Conservation (phyloP, 2,329 filamentous ascomycete genomes). For the Rhinocladiella mackenziei region DNA sequence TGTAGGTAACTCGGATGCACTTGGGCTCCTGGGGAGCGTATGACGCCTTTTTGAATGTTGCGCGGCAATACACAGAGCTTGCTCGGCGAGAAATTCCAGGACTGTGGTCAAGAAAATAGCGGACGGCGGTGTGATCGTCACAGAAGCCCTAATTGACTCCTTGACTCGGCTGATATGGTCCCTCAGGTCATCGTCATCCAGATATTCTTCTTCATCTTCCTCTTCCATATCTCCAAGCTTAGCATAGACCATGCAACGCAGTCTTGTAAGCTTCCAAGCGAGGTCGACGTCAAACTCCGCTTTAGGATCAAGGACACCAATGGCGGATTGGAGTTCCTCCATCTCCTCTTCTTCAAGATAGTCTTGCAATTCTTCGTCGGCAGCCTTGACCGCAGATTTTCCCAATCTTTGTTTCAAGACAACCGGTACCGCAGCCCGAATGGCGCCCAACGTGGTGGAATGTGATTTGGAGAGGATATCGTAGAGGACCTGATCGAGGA, state of each 20-base stretch:
- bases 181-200: slow-evolving; percentile 71
- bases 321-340: slow-evolving; percentile 61
- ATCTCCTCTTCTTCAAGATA: slow-evolving; percentile 71
- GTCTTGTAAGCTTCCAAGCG: slow-evolving; percentile 86
- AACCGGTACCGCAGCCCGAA: slow-evolving; percentile 78
- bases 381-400: slow-evolving; percentile 74
- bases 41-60: slow-evolving; percentile 74
- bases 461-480: slow-evolving; percentile 78
- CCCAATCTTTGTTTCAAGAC: slow-evolving; percentile 87
- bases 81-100: slow-evolving; percentile 88
- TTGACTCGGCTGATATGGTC: slow-evolving; percentile 35
- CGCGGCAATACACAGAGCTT: slow-evolving; percentile 79
- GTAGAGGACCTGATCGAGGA: slow-evolving; percentile 89
- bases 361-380: slow-evolving; percentile 81
- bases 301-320: slow-evolving; percentile 48
- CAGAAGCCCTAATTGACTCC: slow-evolving; percentile 54
- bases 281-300: slow-evolving; percentile 81
- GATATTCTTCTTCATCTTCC: slow-evolving; percentile 88
- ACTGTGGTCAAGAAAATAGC: slow-evolving; percentile 96
- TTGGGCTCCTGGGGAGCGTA: slow-evolving; percentile 43
- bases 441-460: slow-evolving; percentile 68
- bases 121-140: slow-evolving; percentile 78
- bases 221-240: slow-evolving; percentile 95
- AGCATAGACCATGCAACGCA: slow-evolving; percentile 98
- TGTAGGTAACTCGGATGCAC: slow-evolving; percentile 52